A percentile compares a stretch with the other conserved stretches of the same genome.
phyloP scores from a whole-genome alignment of 129 eudicot species.

The Tanacetum coccineum region DNA sequence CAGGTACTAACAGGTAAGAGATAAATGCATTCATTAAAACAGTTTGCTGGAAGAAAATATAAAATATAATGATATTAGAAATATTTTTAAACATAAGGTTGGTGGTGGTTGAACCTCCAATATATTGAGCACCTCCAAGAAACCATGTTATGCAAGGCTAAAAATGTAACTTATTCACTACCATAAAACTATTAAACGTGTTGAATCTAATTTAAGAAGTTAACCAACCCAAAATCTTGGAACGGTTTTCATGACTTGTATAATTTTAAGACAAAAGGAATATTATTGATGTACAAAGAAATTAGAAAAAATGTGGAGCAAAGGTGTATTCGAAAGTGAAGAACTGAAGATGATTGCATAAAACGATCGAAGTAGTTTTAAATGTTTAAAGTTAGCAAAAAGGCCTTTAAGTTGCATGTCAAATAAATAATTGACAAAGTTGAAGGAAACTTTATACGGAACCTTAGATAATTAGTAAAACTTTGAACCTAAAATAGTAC shows the following conservation, averaged over 20 bases:
- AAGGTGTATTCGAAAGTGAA: neutral
- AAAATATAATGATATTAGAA: constrained; percentile 16
- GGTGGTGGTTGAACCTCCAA: constrained; percentile 98
- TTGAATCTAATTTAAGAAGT: constrained; percentile 12
- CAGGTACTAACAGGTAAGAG: constrained; percentile 47
- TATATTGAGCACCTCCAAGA: constrained; percentile 31
- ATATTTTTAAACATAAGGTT: constrained; percentile 41
- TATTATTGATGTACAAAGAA: too few relatives aligned
- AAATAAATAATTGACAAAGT: too few relatives aligned
- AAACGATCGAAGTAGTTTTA: too few relatives aligned
- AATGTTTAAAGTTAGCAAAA: too few relatives aligned
- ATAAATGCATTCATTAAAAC: constrained; percentile 51
- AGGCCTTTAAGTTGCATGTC: too few relatives aligned
- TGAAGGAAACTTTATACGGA: too few relatives aligned
- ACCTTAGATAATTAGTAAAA: too few relatives aligned
- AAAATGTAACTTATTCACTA: constrained; percentile 22
- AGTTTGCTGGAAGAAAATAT: constrained; percentile 35
- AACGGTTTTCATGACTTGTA: neutral
- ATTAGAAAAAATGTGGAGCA: neutral
- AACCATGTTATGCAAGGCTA: constrained; percentile 25
- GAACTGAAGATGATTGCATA: neutral
- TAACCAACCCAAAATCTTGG: constrained; percentile 2
- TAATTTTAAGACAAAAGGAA: too few relatives aligned
- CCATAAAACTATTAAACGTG: constrained; percentile 21
- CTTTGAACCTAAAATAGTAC: too few relatives aligned